Evolutionary conservation across 148 eudicot genomes (phyloP), one percentile per base, ranked within the genome.

Genomic region (Heliamphora exappendiculata): DNA sequence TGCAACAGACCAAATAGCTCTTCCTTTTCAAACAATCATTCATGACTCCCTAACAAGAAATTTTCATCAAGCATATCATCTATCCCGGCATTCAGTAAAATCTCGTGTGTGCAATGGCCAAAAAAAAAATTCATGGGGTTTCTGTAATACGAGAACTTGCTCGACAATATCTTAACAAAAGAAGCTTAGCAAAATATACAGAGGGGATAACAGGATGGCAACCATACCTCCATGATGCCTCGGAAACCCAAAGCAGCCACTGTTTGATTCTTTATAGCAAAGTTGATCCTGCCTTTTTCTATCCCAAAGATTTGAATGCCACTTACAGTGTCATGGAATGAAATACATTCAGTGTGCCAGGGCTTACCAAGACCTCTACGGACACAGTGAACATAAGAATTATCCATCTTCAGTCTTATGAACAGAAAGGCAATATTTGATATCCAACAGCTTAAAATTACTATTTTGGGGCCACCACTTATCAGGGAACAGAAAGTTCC

Each of bases 271-370:
- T 58, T 58, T 58, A 8, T 60, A 34, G 31, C 39, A 31, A 20
- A 29, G 8, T 29, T 60, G 39, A 60, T 7, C 66, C 12, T 60
- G 20, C 14, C 66, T 31, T 31, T 29, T 31, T 60, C 66, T 29
- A 60, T 60, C 66, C 28, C 34, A 31, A 28, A 29, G 66, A 60
- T 9, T 29, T 14, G 37, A 33, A 60, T 60, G 66, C 39, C 66
- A 60, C 66, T 16, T 29, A 31, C 39, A 60, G 9, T 60, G 14
- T 31, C 66, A 60, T 31, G 37, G 66, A 58, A n/a, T 26, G 28
- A 58, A 58, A 58, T 58, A 20, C 36, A 60, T 60, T 60, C 66
- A 58, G 16, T 58, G 33, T 58, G 63, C 63, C 63, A 22, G 63
- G 24, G 33, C 63, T 58, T 24, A 58, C 31, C 1, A 24, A 58